Conservation (phyloP, 148 eudicot species). For the Camellia japonica region DNA sequence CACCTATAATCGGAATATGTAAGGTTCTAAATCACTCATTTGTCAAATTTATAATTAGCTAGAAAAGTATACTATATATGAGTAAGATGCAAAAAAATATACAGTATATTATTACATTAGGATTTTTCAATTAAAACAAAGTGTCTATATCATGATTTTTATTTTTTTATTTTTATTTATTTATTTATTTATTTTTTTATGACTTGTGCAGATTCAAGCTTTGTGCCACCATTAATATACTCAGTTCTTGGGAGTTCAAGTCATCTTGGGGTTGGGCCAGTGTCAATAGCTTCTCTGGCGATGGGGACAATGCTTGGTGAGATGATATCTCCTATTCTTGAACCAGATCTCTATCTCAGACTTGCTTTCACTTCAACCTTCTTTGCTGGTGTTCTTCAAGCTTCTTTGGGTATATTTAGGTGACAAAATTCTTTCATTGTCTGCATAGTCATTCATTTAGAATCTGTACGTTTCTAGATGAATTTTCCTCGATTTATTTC, state of each 20-base stretch:
- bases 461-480: too few species aligned
- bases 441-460: not conserved
- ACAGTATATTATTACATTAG: too few species aligned
- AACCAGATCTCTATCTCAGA: conserved; percentile 46
- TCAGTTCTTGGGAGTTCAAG: conserved; percentile 54
- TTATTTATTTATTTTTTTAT: not conserved
- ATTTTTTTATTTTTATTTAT: too few species aligned
- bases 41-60: not conserved
- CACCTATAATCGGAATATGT: conserved; percentile 83
- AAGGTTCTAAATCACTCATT: conserved; percentile 23
- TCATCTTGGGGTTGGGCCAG: conserved; percentile 56
- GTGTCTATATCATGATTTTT: too few species aligned
- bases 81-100: not conserved
- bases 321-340: conserved; percentile 26
- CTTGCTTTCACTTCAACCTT: conserved; percentile 56
- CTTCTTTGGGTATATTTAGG: conserved; percentile 57
- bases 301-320: conserved; percentile 63
- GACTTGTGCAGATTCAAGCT: conserved; percentile 44
- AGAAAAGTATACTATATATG: not conserved
- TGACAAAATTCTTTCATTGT: conserved; percentile 7
- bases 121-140: too few species aligned
- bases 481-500: too few species aligned
- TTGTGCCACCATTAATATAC: conserved; percentile 60
- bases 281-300: conserved; percentile 56
- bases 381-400: conserved; percentile 51